Conservation (phyloP, 2,329 filamentous ascomycete species). For the Curvularia spicifera region DNA sequence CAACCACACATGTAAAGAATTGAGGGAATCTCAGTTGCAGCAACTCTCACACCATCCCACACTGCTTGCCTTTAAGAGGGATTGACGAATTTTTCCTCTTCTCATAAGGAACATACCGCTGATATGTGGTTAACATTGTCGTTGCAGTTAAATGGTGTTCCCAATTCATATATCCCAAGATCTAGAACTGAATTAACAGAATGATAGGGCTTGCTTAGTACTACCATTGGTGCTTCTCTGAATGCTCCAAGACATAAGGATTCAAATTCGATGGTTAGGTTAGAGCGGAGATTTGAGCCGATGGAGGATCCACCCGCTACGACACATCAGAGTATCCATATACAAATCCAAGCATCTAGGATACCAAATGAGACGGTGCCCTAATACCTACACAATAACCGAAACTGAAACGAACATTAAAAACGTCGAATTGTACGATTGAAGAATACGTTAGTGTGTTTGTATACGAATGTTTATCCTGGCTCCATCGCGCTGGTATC, state of each 20-base stretch:
- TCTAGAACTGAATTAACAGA: too few species aligned
- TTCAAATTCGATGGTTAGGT: too few species aligned
- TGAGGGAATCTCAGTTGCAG: not conserved
- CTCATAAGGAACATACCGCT: slow-evolving; percentile 2
- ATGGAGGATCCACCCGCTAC: too few species aligned
- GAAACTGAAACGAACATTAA: slow-evolving; percentile 1
- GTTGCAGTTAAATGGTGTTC: not conserved
- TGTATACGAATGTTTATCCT: too few species aligned
- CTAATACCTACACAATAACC: too few species aligned
- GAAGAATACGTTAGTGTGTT: too few species aligned
- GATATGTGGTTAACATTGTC: slow-evolving; percentile 3
- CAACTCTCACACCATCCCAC: slow-evolving; percentile 3
- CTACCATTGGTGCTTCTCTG: too few species aligned
- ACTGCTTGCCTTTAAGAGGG: slow-evolving; percentile 4
- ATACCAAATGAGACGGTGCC: not conserved
- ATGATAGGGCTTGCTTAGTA: too few species aligned
- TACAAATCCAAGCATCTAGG: not conserved
- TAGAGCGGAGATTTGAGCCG: too few species aligned
- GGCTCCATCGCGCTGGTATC: too few species aligned
- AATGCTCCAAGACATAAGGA: too few species aligned
- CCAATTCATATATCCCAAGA: not conserved
- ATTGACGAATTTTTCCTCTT: slow-evolving; percentile 4
- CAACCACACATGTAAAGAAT: not conserved
- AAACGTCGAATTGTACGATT: not conserved
- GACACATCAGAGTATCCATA: not conserved